phyloP scores from a whole-genome alignment of 106 monocot genomes.

The Dioscorea alata region DNA sequence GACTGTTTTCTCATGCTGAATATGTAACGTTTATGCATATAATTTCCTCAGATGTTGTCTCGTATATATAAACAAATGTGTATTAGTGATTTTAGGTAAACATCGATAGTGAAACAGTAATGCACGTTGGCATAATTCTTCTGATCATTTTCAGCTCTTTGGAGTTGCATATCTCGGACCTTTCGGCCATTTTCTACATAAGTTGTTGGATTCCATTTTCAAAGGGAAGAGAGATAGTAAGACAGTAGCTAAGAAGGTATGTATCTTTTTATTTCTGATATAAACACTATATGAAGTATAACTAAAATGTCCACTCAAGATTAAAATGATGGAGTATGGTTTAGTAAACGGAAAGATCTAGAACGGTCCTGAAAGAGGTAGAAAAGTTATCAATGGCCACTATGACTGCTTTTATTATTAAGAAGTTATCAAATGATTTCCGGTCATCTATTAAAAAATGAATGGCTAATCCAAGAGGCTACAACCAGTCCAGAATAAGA shows the following conservation, averaged over 20 bases:
- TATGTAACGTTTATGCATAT: too few species aligned
- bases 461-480: background rate
- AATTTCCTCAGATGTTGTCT: too few species aligned
- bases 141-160: slow-evolving; percentile 45
- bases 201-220: slow-evolving; percentile 62
- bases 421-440: background rate
- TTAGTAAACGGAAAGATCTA: background rate
- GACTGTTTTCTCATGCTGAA: too few species aligned
- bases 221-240: slow-evolving; percentile 75
- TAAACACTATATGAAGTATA: background rate
- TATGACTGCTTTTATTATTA: background rate
- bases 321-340: background rate
- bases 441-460: background rate
- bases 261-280: background rate
- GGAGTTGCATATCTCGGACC: slow-evolving; percentile 77
- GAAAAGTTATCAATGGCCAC: background rate
- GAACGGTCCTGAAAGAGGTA: too few species aligned
- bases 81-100: too few species aligned
- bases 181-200: slow-evolving; percentile 72
- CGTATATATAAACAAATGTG: too few species aligned
- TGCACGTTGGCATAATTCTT: too few species aligned
- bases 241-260: slow-evolving; percentile 85
- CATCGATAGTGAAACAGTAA: background rate
- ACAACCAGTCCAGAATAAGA: background rate
- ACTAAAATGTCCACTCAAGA: background rate